These are phyloP conservation scores for Aspergillus bridgeri DNA, from an alignment of 495 filamentous ascomycete genomes.

Conservation along the genomic window DNA sequence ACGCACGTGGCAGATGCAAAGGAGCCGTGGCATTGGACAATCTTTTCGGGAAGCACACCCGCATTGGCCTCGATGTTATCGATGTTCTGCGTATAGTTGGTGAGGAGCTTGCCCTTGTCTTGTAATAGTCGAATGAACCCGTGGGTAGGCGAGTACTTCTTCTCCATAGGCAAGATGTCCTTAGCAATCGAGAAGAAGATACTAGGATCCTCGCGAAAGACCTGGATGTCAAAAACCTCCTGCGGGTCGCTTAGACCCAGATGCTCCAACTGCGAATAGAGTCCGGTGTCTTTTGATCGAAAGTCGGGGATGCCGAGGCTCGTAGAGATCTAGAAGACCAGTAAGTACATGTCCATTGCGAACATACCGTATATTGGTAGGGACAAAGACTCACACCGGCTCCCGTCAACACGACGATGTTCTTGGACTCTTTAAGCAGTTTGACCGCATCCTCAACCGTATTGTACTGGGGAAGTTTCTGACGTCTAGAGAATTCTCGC, in stretches of 20 bases:
- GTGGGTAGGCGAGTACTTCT: conserved; percentile 83
- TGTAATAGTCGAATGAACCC: conserved; percentile 95
- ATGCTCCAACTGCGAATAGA: conserved; percentile 71
- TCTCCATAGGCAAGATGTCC: conserved; percentile 77
- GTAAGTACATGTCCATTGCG: conserved; percentile 1
- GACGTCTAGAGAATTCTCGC: conserved; percentile 77
- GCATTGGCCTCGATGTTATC: conserved; percentile 92
- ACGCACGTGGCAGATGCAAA: conserved; percentile 91
- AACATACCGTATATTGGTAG: not conserved
- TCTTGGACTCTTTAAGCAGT: conserved; percentile 68
- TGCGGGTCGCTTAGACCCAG: conserved; percentile 79
- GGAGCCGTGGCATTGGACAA: conserved; percentile 94
- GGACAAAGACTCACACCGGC: conserved; percentile 59
- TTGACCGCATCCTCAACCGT: conserved; percentile 81
- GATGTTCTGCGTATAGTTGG: conserved; percentile 98
- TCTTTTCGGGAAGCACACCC: conserved; percentile 75
- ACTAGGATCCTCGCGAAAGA: conserved; percentile 81
- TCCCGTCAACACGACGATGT: conserved; percentile 91
- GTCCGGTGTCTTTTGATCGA: conserved; percentile 62
- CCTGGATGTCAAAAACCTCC: conserved; percentile 86
- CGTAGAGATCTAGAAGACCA: conserved; percentile 59
- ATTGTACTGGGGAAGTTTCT: conserved; percentile 79
- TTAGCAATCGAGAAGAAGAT: conserved; percentile 92
- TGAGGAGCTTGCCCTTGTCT: conserved; percentile 83
- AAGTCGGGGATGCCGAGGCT: conserved; percentile 68